Evolutionary conservation across 768 basidiomycete species (phyloP), one percentile per base, ranked within the genome.

Genomic region (Phlebiopsis gigantea): DNA sequence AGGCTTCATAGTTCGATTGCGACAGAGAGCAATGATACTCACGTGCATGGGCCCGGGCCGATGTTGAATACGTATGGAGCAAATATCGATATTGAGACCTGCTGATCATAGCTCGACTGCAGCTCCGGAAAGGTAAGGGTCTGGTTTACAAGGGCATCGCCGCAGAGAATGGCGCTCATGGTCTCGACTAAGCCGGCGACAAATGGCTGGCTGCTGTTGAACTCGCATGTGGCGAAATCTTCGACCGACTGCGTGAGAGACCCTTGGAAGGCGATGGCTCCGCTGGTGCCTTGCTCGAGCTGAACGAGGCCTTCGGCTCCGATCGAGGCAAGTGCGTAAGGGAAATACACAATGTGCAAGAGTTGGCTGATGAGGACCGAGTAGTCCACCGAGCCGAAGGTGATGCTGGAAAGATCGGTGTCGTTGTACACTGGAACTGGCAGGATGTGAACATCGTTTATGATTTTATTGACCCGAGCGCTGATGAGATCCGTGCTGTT

Each of bases 401-500:
- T 43, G 31, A 56, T 12, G 41, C 52, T 48, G 14, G 56, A 49
- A 17, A 53, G 59, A 22, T 31, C 29, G 9, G 17, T 21, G 46
- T 29, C 30, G 45, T 24, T 21, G 54, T 17, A 9, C 30, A 43
- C 44, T 4, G 54, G 29, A 5, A 46, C 43, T 4, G 50, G 50
- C 17, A 21, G 29, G 19, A 51, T 5, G 50, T 41, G 50, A 1
- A 51, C 50, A 10, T 22, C n/a, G 21, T 39, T 22, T n/a, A 51
- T 29, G 30, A 60, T 17, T 8, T 25, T 41, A 7, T 60, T 19
- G 43, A 64, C 63, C 14, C 65, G 63, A 1, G 56, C 57, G 17
- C 57, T 41, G 42, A 71, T 60, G 21, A 39, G 30, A 2, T 56
- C 59, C 1, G 63, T 52, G 28, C 59, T 63, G 2, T 58, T 28